Conservation (phyloP, 1,139 yeast species). For the Zhuliangozyma blackwelliae region DNA sequence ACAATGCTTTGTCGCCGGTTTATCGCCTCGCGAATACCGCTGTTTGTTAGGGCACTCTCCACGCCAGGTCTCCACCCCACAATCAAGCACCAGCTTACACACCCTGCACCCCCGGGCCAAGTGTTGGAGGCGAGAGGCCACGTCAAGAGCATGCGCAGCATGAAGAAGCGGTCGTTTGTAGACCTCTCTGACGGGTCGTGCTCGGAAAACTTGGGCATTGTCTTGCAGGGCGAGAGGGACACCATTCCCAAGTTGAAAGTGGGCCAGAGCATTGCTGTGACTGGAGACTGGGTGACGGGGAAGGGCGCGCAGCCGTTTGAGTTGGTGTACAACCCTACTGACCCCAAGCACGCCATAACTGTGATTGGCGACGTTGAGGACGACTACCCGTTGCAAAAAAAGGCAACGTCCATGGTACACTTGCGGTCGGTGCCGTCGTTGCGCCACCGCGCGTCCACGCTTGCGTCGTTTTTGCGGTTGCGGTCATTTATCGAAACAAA, state of each 20-base stretch:
- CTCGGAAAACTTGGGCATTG: conserved; percentile 53
- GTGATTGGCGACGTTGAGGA: conserved; percentile 54
- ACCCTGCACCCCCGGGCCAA: conserved; percentile 25
- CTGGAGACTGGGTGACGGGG: conserved; percentile 31
- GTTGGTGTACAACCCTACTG: conserved; percentile 21
- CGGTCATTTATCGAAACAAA: conserved; percentile 63
- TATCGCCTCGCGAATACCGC: too few relatives aligned
- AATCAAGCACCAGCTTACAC: conserved; percentile 27
- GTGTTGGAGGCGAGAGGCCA: conserved; percentile 52
- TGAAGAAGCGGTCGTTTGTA: conserved; percentile 75
- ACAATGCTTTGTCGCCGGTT: too few relatives aligned
- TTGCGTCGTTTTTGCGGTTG: conserved; percentile 65
- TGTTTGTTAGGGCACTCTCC: too few relatives aligned
- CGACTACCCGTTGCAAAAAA: conserved; percentile 80
- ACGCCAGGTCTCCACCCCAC: conserved; percentile 16
- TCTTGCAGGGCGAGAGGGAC: conserved; percentile 31
- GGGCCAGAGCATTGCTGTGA: conserved; percentile 38
- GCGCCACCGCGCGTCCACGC: conserved; percentile 67
- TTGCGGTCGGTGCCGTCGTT: conserved; percentile 69
- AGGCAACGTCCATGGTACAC: conserved; percentile 60
- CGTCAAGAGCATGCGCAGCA: conserved; percentile 64
- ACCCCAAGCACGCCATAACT: conserved; percentile 17
- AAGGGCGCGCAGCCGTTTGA: conserved; percentile 33
- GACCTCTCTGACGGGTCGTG: conserved; percentile 78
- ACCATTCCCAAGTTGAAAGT: conserved; percentile 45